phyloP scores from a whole-genome alignment of 495 filamentous ascomycete species.

The Penicillium turbatum region DNA sequence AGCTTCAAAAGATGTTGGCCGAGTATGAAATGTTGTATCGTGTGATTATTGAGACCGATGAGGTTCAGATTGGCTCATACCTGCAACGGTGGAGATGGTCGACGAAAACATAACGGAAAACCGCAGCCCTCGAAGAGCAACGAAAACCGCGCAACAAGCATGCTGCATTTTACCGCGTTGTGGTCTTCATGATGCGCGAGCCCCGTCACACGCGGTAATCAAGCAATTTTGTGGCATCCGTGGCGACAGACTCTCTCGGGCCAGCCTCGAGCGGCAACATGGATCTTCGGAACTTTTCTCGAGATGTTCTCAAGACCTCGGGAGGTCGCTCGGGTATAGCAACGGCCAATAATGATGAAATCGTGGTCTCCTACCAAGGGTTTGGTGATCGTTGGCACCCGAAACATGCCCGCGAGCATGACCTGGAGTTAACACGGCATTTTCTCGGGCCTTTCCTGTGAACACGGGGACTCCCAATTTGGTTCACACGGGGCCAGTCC shows the following conservation, averaged over 20 bases:
- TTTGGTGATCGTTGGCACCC: neutral
- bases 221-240: too few species aligned
- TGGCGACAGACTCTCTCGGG: slow-evolving; percentile 3
- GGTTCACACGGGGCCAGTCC: neutral
- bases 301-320: neutral
- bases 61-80: slow-evolving; percentile 5
- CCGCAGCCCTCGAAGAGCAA: slow-evolving; percentile 11
- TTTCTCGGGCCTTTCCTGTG: slow-evolving; percentile 18
- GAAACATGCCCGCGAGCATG: neutral
- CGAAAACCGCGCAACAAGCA: slow-evolving; percentile 17
- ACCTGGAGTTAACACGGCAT: slow-evolving; percentile 17
- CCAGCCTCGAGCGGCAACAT: neutral
- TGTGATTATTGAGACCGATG: slow-evolving; percentile 7
- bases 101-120: neutral
- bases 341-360: neutral
- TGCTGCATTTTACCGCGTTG: slow-evolving; percentile 14
- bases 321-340: neutral
- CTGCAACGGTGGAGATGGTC: slow-evolving; percentile 9
- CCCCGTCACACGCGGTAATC: too few species aligned
- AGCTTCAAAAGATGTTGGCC: slow-evolving; percentile 4
- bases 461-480: neutral
- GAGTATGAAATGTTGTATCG: slow-evolving; percentile 1
- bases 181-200: slow-evolving; percentile 19
- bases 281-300: neutral
- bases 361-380: neutral